Evolutionary conservation across 176 grass and related monocot genomes (phyloP), one percentile per base, ranked within the genome.

Genomic region (Chloris gayana): DNA sequence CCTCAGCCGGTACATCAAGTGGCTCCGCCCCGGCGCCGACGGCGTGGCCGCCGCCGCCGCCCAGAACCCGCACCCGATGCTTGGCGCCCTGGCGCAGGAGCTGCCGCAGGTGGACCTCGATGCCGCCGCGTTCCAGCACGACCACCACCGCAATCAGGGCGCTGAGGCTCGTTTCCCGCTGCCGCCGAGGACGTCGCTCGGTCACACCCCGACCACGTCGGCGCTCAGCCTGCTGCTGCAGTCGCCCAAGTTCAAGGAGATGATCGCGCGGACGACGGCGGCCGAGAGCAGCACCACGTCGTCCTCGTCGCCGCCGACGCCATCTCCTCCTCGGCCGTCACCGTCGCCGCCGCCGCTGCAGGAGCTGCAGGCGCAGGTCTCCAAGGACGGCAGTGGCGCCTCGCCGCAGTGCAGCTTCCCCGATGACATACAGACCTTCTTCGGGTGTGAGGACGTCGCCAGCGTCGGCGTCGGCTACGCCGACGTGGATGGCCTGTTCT

Each of bases 391-490:
- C 21, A 74, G 68, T 14, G 65, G 34, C 17, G 82, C 44, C 38
- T 74, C 89, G 72, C 74, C 88, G 4, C 63, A 73, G 41, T 94
- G 94, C 70, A 83, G 89, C 78, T 98, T 98, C 70, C 95, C 95
- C 7, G 89, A 98, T 44, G 92, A 92, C 79, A 89, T 94, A 56
- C 95, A 98, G 72, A 98, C 95, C 0, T 94, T 83, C 85, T 98
- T 98, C 66, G 95, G 87, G 9, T 88, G 85, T 89, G 77, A 91
- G 51, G 87, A 93, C 59, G 66, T 25, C 9, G 68, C 46, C 17
- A 45, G 44, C 67, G 56, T 33, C 30, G 65, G 73, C 22, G 27
- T 67, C 25, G 58, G 70, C 25, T 87, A 75, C 33, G 32, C 75
- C 22, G 87, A 90, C 58, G 83, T 89, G 22, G 92, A 94, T 21